Evolutionary conservation across 2,329 filamentous ascomycete genomes (phyloP).

Genomic region (Neodidymelliopsis sp.): DNA sequence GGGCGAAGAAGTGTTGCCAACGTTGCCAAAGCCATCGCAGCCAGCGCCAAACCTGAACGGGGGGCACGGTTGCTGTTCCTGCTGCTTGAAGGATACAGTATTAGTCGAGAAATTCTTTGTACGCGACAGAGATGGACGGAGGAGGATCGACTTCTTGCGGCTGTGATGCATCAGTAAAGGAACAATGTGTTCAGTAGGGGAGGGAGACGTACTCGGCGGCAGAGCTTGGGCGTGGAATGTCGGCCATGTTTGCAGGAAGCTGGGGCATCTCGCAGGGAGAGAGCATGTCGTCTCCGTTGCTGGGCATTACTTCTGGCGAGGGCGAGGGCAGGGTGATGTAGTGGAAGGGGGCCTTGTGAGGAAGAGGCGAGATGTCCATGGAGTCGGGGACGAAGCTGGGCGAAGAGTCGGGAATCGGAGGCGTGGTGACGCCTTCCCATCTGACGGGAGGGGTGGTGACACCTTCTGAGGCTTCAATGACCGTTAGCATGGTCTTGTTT

Average conservation of each 20-base stretch:
- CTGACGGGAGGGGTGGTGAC: slow-evolving; percentile 55
- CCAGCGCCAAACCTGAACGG: slow-evolving; percentile 77
- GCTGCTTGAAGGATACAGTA: slow-evolving; percentile 65
- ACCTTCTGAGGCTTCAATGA: slow-evolving; percentile 44
- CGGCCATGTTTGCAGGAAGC: slow-evolving; percentile 34
- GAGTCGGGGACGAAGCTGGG: slow-evolving; percentile 74
- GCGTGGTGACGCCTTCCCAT: slow-evolving; percentile 78
- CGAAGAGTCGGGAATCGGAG: slow-evolving; percentile 84
- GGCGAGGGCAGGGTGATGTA: slow-evolving; percentile 70
- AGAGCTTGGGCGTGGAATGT: slow-evolving; percentile 46
- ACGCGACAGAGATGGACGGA: slow-evolving; percentile 77
- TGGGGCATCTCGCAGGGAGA: slow-evolving; percentile 45
- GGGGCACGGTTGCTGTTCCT: slow-evolving; percentile 70
- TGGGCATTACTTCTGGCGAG: slow-evolving; percentile 63
- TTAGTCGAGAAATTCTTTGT: slow-evolving; percentile 78
- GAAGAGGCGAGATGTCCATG: slow-evolving; percentile 94
- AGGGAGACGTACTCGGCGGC: slow-evolving; percentile 48
- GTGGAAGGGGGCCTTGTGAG: slow-evolving; percentile 75
- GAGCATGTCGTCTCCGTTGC: slow-evolving; percentile 56
- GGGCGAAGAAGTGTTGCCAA: slow-evolving; percentile 65
- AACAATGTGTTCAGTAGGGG: background rate
- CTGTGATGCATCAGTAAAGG: slow-evolving; percentile 35
- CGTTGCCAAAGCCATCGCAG: slow-evolving; percentile 51
- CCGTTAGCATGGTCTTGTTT: slow-evolving; percentile 41
- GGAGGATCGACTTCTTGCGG: slow-evolving; percentile 57